Evolutionary conservation across 1,284 basidiomycete species (phyloP), one percentile per base, ranked within the genome.

Genomic region (Sanghuangporus sanghuang): DNA sequence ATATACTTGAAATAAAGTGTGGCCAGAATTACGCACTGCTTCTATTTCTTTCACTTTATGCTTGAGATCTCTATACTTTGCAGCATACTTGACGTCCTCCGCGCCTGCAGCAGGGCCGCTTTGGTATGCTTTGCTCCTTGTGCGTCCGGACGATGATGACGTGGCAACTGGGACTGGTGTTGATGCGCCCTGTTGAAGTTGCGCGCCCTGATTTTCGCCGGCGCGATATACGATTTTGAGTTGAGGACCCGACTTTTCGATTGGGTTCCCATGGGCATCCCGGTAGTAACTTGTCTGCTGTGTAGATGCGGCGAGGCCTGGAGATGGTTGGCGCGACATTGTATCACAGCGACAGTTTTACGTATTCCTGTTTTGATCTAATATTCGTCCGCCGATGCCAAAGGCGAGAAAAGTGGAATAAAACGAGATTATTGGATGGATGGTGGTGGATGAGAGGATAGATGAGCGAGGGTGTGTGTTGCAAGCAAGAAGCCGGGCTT

Each of bases 61-160:
- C 74, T 93, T 95, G 68, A 96, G 79, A 66, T 96, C 93, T 74
- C 87, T 92, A 79, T 95, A 95, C 77, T 96, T 96, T 71, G 83
- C 82, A 66, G 92, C 86, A 74, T 96, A 96, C 76, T 94, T 95
- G 72, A 84, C 84, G 72, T 95, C 93, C 73, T 96, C 93, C 57
- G 87, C 89, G 70, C 89, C 87, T 40, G 89, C 89, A 52, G 88
- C 83, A 67, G 92, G 88, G 66, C 87, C 87, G 48, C 84, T 77
- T 23, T 82, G 71, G 65, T 80, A 79, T 38, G 77, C 72, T 69
- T 80, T 85, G 64, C 76, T 78, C 75, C 83, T 87, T 74, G 44
- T 56, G 61, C 61, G 57, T 9, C 27, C 53, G 2, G 55, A 21
- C 6, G 64, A 40, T 21, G 61, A 57, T 63, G 61, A 53, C 50